Conservation (phyloP, 2,329 filamentous ascomycete species). For the Microsporum ferrugineum region DNA sequence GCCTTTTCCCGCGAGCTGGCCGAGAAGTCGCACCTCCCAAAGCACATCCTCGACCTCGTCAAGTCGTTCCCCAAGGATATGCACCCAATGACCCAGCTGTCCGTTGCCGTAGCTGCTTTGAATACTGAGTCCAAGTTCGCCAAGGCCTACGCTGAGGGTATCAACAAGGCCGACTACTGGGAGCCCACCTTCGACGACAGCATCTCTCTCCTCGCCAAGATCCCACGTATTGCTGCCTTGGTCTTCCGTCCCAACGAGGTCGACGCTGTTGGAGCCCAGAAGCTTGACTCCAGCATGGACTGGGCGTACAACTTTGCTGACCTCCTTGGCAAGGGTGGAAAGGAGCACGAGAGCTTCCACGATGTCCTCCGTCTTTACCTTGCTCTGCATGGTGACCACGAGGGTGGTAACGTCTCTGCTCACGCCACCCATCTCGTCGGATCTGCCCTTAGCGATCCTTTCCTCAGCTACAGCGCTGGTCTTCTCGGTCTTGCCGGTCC, state of each 20-base stretch:
- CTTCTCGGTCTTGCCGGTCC: conserved; percentile 93
- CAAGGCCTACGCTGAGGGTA: conserved; percentile 77
- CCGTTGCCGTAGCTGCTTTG: conserved; percentile 87
- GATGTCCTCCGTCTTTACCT: conserved; percentile 89
- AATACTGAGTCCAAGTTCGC: conserved; percentile 93
- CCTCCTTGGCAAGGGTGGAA: conserved; percentile 76
- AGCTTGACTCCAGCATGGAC: conserved; percentile 71
- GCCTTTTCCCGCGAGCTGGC: conserved; percentile 75
- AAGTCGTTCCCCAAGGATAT: conserved; percentile 80
- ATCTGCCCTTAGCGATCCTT: conserved; percentile 85
- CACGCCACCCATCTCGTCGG: conserved; percentile 92
- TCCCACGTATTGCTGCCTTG: conserved; percentile 91
- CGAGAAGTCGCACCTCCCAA: conserved; percentile 69
- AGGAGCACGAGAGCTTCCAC: conserved; percentile 84
- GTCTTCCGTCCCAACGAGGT: conserved; percentile 82
- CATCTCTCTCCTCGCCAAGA: conserved; percentile 87
- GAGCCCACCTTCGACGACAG: conserved; percentile 94
- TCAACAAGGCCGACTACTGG: conserved; percentile 97
- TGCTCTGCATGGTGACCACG: conserved; percentile 93
- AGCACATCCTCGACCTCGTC: conserved; percentile 76
- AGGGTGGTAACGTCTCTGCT: conserved; percentile 94
- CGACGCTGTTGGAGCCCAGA: conserved; percentile 63
- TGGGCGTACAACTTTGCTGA: conserved; percentile 99
- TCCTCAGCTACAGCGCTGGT: conserved; percentile 90
- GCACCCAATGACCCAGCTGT: conserved; percentile 97